Conservation (phyloP, 2,329 filamentous ascomycete species). For the Clarireedia sp. region DNA sequence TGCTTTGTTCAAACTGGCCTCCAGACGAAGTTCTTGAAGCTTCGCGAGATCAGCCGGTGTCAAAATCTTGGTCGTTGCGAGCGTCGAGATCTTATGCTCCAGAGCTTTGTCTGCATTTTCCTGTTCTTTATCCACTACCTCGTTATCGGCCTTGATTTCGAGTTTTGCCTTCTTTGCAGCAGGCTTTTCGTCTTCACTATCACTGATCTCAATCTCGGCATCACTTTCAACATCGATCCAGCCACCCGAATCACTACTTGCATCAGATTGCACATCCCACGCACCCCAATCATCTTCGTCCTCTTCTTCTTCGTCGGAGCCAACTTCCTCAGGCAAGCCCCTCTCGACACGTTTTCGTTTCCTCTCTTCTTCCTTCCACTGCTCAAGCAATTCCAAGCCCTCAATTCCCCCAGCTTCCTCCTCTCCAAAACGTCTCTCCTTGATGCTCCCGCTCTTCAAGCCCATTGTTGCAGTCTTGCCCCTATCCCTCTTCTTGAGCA, state of each 20-base stretch:
- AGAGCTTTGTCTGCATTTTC: conserved; percentile 33
- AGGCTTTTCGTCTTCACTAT: conserved; percentile 67
- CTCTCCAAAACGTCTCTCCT: conserved; percentile 75
- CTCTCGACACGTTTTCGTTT: conserved; percentile 63
- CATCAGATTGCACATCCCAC: conserved; percentile 35
- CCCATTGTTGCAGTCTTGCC: conserved; percentile 86
- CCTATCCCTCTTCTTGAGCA: conserved; percentile 82
- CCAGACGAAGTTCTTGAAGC: conserved; percentile 75
- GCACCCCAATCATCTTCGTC: conserved; percentile 25
- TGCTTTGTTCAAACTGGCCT: conserved; percentile 61
- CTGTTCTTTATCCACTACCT: conserved; percentile 35
- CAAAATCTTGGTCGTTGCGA: conserved; percentile 89
- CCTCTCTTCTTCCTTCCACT: conserved; percentile 89
- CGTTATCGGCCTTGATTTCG: conserved; percentile 20
- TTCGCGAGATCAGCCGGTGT: conserved; percentile 96
- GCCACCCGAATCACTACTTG: conserved; percentile 66
- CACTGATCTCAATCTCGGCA: conserved; percentile 66
- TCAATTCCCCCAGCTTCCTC: conserved; percentile 76
- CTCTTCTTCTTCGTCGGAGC: conserved; percentile 51
- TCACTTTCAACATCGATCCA: conserved; percentile 91
- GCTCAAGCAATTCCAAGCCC: conserved; percentile 80
- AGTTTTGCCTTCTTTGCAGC: conserved; percentile 57
- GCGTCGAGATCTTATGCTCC: conserved; percentile 50
- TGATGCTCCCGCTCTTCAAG: conserved; percentile 65
- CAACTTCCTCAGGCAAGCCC: conserved; percentile 55